Percentiles rank a stretch among this genome's conserved stretches.
Evolutionary conservation across 257 asterid species (phyloP).

Genomic region (Cynanchum wilfordii): DNA sequence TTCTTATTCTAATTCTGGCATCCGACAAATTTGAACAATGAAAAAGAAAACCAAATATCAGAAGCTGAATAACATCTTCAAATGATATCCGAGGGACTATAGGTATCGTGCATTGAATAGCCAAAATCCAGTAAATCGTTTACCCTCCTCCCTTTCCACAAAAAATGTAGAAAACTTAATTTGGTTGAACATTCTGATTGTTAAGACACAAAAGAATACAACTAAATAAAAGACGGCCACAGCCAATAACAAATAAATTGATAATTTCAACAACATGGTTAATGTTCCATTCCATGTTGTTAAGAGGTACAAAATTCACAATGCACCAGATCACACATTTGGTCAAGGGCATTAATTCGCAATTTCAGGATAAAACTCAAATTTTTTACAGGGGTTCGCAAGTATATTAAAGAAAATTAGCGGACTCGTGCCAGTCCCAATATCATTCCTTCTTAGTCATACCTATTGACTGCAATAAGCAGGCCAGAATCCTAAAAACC

Average conservation of each 20-base stretch:
- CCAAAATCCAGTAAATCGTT: background rate
- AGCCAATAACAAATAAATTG: background rate
- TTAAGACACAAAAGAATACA: background rate
- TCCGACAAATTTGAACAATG: background rate
- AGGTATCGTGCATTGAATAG: background rate
- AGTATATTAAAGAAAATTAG: background rate
- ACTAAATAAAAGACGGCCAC: background rate
- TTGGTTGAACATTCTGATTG: background rate
- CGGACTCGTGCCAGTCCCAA: background rate
- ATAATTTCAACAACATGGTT: background rate
- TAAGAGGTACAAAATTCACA: background rate
- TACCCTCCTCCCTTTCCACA: background rate
- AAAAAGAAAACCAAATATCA: background rate
- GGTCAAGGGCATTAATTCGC: background rate
- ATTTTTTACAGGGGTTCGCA: background rate
- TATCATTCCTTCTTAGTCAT: too few relatives aligned
- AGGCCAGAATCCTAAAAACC: background rate
- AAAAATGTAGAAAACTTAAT: background rate
- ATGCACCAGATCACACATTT: background rate
- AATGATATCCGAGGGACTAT: background rate
- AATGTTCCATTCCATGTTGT: background rate
- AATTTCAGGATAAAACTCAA: background rate
- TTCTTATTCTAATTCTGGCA: background rate
- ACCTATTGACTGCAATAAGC: background rate
- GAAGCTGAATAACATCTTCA: background rate